A percentile compares a stretch with the other conserved stretches of the same genome.
phyloP scores from a whole-genome alignment of 2,329 filamentous ascomycete species.

The Fusarium sp. region DNA sequence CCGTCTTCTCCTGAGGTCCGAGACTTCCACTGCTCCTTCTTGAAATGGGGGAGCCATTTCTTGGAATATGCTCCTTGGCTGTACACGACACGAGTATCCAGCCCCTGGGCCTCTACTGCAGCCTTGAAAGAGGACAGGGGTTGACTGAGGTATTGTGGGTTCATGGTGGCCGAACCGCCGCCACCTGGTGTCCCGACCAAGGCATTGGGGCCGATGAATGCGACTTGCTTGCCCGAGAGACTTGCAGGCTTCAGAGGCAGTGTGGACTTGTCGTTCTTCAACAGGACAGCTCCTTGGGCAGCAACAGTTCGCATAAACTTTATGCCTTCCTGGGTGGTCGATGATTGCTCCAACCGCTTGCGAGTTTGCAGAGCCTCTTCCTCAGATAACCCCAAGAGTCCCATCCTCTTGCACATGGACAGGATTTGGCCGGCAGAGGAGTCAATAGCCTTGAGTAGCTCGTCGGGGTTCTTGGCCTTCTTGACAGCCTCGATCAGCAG shows the following conservation, averaged over 20 bases:
- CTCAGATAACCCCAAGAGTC: not conserved
- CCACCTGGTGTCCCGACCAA: not conserved
- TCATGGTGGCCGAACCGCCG: not conserved
- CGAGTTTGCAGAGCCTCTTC: not conserved
- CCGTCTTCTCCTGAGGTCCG: not conserved
- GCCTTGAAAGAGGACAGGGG: not conserved
- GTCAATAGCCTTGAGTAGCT: not conserved
- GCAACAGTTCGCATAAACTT: not conserved
- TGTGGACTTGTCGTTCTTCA: not conserved
- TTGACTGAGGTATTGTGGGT: not conserved
- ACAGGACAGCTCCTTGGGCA: not conserved
- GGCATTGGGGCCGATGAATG: not conserved
- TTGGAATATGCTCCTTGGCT: not conserved
- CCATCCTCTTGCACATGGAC: not conserved
- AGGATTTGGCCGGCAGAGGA: not conserved
- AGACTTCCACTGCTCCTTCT: not conserved
- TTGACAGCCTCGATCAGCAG: not conserved
- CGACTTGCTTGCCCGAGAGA: not conserved
- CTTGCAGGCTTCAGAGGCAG: not conserved
- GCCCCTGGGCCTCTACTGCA: not conserved
- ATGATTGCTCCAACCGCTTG: not conserved
- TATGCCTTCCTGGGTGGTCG: not conserved
- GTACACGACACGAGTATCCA: not conserved
- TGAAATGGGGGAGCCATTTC: not conserved
- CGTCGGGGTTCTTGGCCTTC: not conserved